Evolutionary conservation across 148 eudicot species (phyloP).

Genomic region (Amaranthus cruentus): DNA sequence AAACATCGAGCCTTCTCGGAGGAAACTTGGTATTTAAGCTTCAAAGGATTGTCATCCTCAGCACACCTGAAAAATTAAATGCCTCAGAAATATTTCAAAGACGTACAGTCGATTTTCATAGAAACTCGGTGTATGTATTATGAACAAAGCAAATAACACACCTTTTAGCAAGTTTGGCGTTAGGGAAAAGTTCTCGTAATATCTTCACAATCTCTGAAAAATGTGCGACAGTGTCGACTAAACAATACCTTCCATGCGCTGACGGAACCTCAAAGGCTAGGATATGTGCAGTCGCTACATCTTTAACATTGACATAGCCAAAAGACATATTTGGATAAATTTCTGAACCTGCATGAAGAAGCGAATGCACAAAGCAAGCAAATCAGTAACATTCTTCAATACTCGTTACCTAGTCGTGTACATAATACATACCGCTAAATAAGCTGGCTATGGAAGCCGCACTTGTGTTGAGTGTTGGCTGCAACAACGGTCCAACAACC

Average conservation of each 20-base stretch:
- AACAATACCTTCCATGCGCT: conserved; percentile 43
- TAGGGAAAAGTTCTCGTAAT: conserved; percentile 34
- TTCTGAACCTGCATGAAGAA: conserved; percentile 18
- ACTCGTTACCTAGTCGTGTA: too few species aligned
- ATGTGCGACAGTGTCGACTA: conserved; percentile 22
- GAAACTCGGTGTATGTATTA: too few species aligned
- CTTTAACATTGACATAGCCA: conserved; percentile 38
- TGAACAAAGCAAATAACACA: conserved; percentile 15
- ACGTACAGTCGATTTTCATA: too few species aligned
- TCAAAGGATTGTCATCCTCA: too few species aligned
- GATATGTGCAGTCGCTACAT: conserved; percentile 42
- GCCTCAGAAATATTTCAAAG: too few species aligned
- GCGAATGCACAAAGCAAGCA: neutral
- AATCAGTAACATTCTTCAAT: too few species aligned
- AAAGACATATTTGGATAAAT: conserved; percentile 3
- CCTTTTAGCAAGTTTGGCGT: conserved; percentile 29
- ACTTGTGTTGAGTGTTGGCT: conserved; percentile 24
- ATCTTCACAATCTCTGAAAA: conserved; percentile 25
- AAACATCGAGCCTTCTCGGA: too few species aligned
- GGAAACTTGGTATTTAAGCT: too few species aligned
- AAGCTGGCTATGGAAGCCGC: conserved; percentile 17
- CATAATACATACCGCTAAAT: conserved; percentile 12
- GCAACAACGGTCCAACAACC: conserved; percentile 35
- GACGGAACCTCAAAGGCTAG: conserved; percentile 42
- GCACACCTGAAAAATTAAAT: too few species aligned